phyloP scores from a whole-genome alignment of 108 stramenopile species.

The Nitzschia putrida region DNA sequence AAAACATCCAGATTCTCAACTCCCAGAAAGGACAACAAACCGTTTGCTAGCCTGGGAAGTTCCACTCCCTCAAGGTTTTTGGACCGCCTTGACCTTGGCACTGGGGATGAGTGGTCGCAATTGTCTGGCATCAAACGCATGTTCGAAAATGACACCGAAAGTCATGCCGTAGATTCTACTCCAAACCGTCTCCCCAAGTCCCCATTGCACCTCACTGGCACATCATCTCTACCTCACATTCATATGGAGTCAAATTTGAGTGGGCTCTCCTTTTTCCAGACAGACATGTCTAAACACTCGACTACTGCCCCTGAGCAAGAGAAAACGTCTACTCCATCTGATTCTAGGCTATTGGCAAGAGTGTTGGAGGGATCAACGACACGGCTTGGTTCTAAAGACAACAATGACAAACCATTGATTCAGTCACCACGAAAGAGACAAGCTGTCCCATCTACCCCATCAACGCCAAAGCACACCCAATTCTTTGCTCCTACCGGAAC shows the following conservation, averaged over 20 bases:
- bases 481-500: constrained; percentile 36
- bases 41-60: neutral
- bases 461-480: constrained; percentile 14
- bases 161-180: constrained; percentile 28
- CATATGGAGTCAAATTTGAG: constrained; percentile 16
- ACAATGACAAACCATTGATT: no score
- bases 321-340: no score
- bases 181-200: constrained; percentile 29
- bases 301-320: neutral
- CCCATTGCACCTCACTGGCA: neutral
- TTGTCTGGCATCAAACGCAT: constrained; percentile 45
- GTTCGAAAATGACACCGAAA: constrained; percentile 39
- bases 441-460: neutral
- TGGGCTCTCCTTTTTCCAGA: constrained; percentile 26
- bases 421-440: constrained; percentile 11
- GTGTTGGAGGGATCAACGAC: neutral
- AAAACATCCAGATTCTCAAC: no score
- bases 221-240: constrained; percentile 10
- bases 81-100: constrained; percentile 31
- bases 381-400: neutral
- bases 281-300: constrained; percentile 12
- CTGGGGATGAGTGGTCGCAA: constrained; percentile 45
- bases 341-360: neutral
- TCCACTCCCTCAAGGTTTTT: constrained; percentile 23
- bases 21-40: neutral